A percentile compares a stretch with the other conserved stretches of the same genome.
Evolutionary conservation across 2,329 filamentous ascomycete genomes (phyloP).

Genomic region (Xylariales sp.): DNA sequence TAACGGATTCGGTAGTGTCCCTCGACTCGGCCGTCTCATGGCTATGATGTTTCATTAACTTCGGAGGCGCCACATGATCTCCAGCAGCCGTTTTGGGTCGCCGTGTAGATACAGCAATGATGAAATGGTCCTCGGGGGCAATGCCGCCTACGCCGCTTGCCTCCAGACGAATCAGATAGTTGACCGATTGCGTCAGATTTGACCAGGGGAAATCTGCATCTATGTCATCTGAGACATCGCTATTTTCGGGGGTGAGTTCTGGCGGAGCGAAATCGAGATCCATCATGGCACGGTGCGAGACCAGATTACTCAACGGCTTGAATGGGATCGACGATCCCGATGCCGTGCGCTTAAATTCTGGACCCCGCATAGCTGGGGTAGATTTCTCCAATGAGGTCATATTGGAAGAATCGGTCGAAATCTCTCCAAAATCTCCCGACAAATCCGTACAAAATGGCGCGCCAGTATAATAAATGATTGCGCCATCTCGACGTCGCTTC

Average conservation of each 20-base stretch:
- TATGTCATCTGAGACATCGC: conserved; percentile 30
- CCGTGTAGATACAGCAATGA: conserved; percentile 48
- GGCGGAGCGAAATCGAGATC: conserved; percentile 23
- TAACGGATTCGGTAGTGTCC: conserved; percentile 34
- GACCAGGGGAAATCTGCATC: conserved; percentile 45
- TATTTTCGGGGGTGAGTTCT: conserved; percentile 25
- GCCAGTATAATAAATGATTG: conserved; percentile 80
- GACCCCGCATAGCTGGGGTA: conserved; percentile 18
- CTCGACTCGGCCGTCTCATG: conserved; percentile 15
- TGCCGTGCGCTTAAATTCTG: conserved; percentile 20
- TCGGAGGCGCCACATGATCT: conserved; percentile 7
- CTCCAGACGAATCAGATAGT: conserved; percentile 39
- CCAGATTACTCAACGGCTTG: conserved; percentile 44
- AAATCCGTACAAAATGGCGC: conserved; percentile 78
- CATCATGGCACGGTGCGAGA: conserved; percentile 15
- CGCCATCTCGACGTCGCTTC: conserved; percentile 60
- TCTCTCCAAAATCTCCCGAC: conserved; percentile 57
- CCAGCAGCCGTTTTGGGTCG: conserved; percentile 26
- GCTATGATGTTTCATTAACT: conserved; percentile 7
- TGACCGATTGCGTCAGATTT: conserved; percentile 30
- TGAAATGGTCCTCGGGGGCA: conserved; percentile 60
- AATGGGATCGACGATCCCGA: conserved; percentile 49
- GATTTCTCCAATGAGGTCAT: conserved; percentile 38
- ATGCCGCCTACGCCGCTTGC: conserved; percentile 57
- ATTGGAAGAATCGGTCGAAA: conserved; percentile 37